Conservation (phyloP, 257 asterid species). For the Hygrophila difformis region DNA sequence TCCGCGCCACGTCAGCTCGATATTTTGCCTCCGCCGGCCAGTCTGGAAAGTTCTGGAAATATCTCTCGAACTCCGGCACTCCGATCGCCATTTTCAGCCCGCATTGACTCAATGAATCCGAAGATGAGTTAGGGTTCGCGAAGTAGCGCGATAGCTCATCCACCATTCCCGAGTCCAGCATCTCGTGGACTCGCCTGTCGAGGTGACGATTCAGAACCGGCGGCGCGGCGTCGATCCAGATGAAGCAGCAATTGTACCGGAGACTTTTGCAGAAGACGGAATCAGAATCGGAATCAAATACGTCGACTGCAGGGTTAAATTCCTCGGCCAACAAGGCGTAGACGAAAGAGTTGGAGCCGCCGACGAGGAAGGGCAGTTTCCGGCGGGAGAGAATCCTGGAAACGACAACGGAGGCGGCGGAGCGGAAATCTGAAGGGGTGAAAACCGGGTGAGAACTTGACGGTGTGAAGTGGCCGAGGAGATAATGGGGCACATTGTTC, state of each 20-base stretch:
- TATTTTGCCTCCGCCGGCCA: too few species aligned
- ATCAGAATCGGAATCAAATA: slow-evolving; percentile 18
- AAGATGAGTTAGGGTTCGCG: slow-evolving; percentile 2
- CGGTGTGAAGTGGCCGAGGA: slow-evolving; percentile 54
- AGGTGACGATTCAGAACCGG: slow-evolving; percentile 44
- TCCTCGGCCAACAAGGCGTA: slow-evolving; percentile 39
- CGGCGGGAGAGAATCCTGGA: slow-evolving; percentile 32
- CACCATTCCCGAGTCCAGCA: slow-evolving; percentile 66
- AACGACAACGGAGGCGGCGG: slow-evolving; percentile 26
- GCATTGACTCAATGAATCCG: slow-evolving; percentile 25
- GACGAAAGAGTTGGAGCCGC: slow-evolving; percentile 79
- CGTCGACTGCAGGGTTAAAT: slow-evolving; percentile 37
- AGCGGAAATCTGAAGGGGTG: slow-evolving; percentile 48
- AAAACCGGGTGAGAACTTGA: slow-evolving; percentile 47
- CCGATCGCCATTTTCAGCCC: slow-evolving; percentile 76
- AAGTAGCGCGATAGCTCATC: slow-evolving; percentile 53
- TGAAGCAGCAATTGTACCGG: slow-evolving; percentile 57
- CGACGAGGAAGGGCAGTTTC: slow-evolving; percentile 46
- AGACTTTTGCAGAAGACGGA: slow-evolving; percentile 26
- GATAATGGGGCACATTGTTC: slow-evolving; percentile 46
- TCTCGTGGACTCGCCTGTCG: slow-evolving; percentile 58
- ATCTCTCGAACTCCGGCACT: slow-evolving; percentile 58
- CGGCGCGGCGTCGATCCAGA: slow-evolving; percentile 59
- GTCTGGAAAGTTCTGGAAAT: slow-evolving; percentile 21
- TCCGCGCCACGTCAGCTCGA: slow-evolving; percentile 19